Percentiles rank a stretch among this genome's conserved stretches.
phyloP scores from a whole-genome alignment of 129 eudicot genomes.

The Smallanthus sonchifolius region DNA sequence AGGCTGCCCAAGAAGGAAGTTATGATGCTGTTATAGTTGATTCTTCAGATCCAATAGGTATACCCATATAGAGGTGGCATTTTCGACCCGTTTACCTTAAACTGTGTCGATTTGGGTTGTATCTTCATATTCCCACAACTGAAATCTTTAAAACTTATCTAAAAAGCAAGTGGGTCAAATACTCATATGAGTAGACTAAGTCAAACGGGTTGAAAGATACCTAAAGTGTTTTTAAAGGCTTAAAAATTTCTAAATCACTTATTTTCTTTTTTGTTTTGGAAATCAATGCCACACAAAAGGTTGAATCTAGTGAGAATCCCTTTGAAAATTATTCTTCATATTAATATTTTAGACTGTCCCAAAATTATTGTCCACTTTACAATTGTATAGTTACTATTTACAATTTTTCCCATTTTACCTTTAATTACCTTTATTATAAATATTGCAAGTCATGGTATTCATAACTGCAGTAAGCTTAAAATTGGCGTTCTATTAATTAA shows the following conservation, averaged over 20 bases:
- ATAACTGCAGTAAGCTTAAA: neutral
- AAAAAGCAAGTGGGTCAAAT: neutral
- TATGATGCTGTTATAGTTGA: conserved; percentile 98
- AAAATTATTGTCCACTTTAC: neutral
- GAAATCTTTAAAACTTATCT: neutral
- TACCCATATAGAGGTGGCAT: neutral
- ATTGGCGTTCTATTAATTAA: neutral
- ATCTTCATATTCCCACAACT: neutral
- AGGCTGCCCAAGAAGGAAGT: conserved; percentile 75
- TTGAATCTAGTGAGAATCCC: neutral
- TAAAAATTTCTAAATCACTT: neutral
- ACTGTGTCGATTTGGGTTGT: neutral
- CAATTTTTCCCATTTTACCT: neutral
- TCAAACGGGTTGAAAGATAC: neutral
- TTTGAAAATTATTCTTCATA: neutral
- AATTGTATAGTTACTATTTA: neutral
- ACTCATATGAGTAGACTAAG: neutral
- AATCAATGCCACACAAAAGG: neutral
- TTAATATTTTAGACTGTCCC: neutral
- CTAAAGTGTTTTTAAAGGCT: neutral
- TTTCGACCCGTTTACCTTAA: neutral
- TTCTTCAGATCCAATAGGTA: conserved; percentile 98
- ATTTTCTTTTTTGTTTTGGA: neutral
- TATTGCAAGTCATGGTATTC: neutral
- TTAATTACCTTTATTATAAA: neutral